Base-by-base conservation (phyloP, 495 filamentous ascomycete genomes). In the Penicillium paxilli region DNA sequence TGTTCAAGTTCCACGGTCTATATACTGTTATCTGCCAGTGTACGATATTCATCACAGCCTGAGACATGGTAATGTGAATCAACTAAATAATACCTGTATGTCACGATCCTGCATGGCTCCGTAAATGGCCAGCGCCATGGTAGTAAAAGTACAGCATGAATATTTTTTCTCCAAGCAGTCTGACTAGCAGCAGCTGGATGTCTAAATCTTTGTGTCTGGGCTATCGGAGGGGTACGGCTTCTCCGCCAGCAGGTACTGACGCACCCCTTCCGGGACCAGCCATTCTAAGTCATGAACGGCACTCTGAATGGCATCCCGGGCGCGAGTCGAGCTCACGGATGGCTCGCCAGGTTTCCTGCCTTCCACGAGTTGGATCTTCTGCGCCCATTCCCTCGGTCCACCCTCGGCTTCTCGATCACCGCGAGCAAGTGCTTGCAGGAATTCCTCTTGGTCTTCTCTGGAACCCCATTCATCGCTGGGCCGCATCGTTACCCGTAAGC, bases 281-380 rank as follows among this genome's bases (percentile, higher is more conserved):
- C 64, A 71, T 14, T 69, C 66, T 54, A 98, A 73, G 25, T 64
- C 78, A 26, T 78, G 70, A 59, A 75, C 74, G 22, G 88, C 82
- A 22, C 68, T 65, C 11, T 67, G 65, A 9, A 79, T 80, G 4
- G 88, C 87, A 54, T 84, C 78, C 41, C 93, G 80, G 3, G 92
- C 89, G 61, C 72, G 82, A 4, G 93, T 97, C 45, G 90, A 94
- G 64, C 91, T 96, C 11, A 96, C 79, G 2, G 80, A 67, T 5
- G 72, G 71, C 52, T 81, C 82, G 8, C 74, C 81, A 0, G 77
- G 80, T 50, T 70, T 70, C 35, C 71, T 72, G 1, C 82, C 84
- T 45, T 86, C 79, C 6, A 91, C 85, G 60, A 96, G 70, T 62
- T 87, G 80, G 47, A 96, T 86, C 52, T 80, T 78, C 19, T 72